Evolutionary conservation across 148 eudicot species (phyloP).

Genomic region (Fallopia convolvulus): DNA sequence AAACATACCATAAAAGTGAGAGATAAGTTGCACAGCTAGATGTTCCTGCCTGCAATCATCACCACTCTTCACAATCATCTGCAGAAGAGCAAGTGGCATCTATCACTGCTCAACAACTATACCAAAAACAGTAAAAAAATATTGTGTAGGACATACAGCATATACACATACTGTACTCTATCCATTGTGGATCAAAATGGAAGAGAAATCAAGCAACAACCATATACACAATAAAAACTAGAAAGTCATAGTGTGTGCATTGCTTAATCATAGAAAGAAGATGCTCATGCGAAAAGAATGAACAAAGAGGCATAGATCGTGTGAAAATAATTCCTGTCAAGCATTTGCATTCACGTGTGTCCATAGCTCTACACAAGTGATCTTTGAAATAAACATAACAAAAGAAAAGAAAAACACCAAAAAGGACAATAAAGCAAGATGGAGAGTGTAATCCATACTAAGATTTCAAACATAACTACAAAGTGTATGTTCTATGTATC

Average conservation of each 20-base stretch:
- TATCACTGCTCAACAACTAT: neutral
- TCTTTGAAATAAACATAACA: neutral
- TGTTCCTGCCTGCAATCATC: constrained; percentile 99
- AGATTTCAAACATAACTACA: neutral
- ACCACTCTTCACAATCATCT: constrained; percentile 96
- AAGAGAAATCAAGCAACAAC: neutral
- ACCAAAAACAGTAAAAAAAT: neutral
- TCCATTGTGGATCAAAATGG: neutral
- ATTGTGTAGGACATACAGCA: neutral
- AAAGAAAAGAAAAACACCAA: neutral
- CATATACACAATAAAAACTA: neutral
- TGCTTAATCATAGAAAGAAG: neutral
- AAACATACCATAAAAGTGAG: constrained; percentile 82
- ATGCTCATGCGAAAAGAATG: neutral
- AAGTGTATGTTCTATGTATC: neutral
- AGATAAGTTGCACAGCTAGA: constrained; percentile 93
- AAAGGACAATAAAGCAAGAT: neutral
- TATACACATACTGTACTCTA: neutral
- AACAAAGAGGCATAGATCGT: neutral
- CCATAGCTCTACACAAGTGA: neutral
- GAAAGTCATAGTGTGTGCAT: neutral
- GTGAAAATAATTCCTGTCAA: neutral
- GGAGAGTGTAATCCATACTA: neutral
- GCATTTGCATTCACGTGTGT: neutral
- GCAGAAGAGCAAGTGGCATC: neutral